These are phyloP conservation scores for Geum urbanum DNA, from an alignment of 306 rosid genomes.

Conservation along the genomic window DNA sequence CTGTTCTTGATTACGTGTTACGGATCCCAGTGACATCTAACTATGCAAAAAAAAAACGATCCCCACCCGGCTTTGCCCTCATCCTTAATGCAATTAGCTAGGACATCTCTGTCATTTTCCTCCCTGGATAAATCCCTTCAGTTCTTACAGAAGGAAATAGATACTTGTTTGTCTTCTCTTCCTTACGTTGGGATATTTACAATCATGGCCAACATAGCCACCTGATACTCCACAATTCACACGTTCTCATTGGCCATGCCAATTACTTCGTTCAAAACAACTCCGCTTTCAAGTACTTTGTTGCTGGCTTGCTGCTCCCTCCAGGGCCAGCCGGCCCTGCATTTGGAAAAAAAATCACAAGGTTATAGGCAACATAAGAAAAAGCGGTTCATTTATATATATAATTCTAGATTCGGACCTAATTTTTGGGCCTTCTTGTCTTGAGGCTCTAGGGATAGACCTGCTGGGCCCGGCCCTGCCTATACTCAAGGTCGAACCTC, in stretches of 20 bases:
- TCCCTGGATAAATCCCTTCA: neutral
- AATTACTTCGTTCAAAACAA: neutral
- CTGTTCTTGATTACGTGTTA: neutral
- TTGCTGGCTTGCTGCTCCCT: neutral
- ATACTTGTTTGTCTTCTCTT: constrained; percentile 7
- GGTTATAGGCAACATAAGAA: too few relatives aligned
- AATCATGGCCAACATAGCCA: constrained; percentile 10
- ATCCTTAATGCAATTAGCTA: neutral
- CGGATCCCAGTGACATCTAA: neutral
- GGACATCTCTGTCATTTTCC: neutral
- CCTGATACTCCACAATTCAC: neutral
- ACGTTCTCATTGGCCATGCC: neutral
- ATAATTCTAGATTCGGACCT: too few relatives aligned
- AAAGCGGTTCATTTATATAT: too few relatives aligned
- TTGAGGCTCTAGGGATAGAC: too few relatives aligned
- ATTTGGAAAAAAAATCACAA: too few relatives aligned
- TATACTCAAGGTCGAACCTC: too few relatives aligned
- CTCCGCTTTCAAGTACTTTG: neutral
- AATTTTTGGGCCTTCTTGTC: too few relatives aligned
- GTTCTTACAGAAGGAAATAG: neutral
- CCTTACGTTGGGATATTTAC: neutral
- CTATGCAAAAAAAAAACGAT: neutral
- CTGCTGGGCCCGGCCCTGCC: too few relatives aligned
- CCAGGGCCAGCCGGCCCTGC: too few relatives aligned
- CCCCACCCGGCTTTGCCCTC: neutral